phyloP scores from a whole-genome alignment of 1,284 basidiomycete genomes.

The Pseudozyma thailandica region DNA sequence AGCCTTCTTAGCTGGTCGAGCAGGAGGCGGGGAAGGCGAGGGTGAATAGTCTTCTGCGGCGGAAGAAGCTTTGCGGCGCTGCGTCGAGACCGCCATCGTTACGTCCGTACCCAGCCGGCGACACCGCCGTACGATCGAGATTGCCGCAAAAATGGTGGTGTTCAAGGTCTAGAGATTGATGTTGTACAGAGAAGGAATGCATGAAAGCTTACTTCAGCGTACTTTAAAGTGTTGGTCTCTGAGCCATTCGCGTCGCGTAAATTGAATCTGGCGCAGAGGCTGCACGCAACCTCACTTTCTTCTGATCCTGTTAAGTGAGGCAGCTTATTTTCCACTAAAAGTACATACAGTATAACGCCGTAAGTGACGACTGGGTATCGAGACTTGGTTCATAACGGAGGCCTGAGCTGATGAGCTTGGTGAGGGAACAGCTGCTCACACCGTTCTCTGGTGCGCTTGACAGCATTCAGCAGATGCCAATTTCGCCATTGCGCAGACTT shows the following conservation, averaged over 20 bases:
- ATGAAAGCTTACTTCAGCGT: constrained; percentile 1
- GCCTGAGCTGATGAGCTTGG: not conserved
- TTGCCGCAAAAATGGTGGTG: not conserved
- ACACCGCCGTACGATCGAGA: not conserved
- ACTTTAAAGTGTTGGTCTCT: constrained; percentile 11
- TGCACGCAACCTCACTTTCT: no score
- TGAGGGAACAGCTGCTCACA: constrained; percentile 26
- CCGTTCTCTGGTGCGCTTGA: constrained; percentile 16
- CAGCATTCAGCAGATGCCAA: constrained; percentile 33
- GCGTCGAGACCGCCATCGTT: constrained; percentile 23
- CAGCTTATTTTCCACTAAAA: no score
- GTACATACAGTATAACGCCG: no score
- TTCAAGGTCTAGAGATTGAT: not conserved
- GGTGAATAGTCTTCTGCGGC: constrained; percentile 19
- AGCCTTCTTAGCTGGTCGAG: constrained; percentile 16
- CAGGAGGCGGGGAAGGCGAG: constrained; percentile 11
- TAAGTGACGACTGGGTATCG: not conserved
- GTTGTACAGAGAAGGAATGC: not conserved
- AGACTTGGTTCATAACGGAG: not conserved
- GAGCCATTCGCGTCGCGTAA: constrained; percentile 11
- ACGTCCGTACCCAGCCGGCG: constrained; percentile 1
- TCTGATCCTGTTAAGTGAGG: no score
- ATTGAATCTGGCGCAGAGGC: not conserved
- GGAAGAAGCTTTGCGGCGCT: constrained; percentile 15
- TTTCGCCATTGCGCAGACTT: constrained; percentile 30